Percentiles rank a stretch among this genome's conserved stretches.
phyloP scores from a whole-genome alignment of 1,284 basidiomycete genomes.

The Mycena citricolor region DNA sequence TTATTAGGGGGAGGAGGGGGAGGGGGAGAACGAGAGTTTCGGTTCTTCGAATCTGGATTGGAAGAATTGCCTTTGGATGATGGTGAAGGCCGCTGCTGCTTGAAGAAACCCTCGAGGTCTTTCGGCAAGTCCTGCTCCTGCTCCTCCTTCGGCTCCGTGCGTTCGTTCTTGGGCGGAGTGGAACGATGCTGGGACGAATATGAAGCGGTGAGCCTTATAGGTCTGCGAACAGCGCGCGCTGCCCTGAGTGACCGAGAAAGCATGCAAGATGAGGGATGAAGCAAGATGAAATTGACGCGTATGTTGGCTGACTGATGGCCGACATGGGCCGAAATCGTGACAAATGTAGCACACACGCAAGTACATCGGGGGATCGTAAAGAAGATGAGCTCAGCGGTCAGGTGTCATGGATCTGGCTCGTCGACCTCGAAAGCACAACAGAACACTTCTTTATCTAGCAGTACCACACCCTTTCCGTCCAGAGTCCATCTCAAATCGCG shows the following conservation, averaged over 20 bases:
- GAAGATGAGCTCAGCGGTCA: no score
- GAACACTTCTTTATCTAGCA: conserved; percentile 73
- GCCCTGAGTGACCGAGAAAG: conserved; percentile 44
- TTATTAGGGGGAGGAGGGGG: conserved; percentile 49
- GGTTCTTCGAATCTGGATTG: conserved; percentile 34
- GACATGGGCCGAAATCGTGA: conserved; percentile 13
- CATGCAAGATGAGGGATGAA: conserved; percentile 29
- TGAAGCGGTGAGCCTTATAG: conserved; percentile 14
- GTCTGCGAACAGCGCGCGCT: conserved; percentile 34
- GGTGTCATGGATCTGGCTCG: no score
- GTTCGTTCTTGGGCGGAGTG: conserved; percentile 19
- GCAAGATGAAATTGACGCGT: no score
- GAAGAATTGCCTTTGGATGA: conserved; percentile 31
- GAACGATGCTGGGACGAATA: conserved; percentile 19
- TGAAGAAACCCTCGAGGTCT: conserved; percentile 77
- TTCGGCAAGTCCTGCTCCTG: conserved; percentile 46
- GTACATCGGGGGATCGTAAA: conserved; percentile 27
- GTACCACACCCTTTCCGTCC: conserved; percentile 74
- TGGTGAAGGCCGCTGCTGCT: conserved; percentile 38
- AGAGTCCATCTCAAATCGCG: conserved; percentile 75
- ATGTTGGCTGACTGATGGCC: conserved; percentile 17
- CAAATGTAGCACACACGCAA: conserved; percentile 15
- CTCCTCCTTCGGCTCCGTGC: conserved; percentile 25
- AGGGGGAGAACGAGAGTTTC: conserved; percentile 39
- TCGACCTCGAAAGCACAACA: conserved; percentile 84